Evolutionary conservation across 768 basidiomycete genomes (phyloP).

Genomic region (Candolleomyces aberdarensis): DNA sequence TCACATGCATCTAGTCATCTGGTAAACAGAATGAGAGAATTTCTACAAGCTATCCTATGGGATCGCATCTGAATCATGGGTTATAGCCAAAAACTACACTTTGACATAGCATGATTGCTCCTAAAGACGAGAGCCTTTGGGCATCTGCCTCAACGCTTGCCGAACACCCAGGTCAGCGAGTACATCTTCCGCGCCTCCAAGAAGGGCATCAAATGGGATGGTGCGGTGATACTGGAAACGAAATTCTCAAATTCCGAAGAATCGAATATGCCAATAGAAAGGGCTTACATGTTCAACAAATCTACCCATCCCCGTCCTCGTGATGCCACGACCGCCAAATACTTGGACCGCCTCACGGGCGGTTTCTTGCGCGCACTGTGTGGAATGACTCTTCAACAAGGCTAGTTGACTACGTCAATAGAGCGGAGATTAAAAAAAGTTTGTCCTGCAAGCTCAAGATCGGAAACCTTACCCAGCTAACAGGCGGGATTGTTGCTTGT

Average conservation of each 20-base stretch:
- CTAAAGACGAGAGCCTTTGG: slow-evolving; percentile 58
- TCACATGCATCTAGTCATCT: too few species aligned
- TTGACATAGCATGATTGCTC: neutral
- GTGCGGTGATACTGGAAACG: slow-evolving; percentile 56
- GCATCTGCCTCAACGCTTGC: slow-evolving; percentile 71
- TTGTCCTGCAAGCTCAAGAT: neutral
- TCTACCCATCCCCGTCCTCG: slow-evolving; percentile 77
- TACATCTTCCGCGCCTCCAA: slow-evolving; percentile 69
- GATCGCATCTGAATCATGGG: neutral
- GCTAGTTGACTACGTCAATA: slow-evolving; percentile 52
- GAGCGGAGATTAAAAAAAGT: neutral
- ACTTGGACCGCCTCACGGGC: slow-evolving; percentile 58
- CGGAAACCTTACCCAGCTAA: slow-evolving; percentile 59
- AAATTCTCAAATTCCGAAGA: neutral
- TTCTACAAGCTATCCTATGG: neutral
- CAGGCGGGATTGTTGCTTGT: slow-evolving; percentile 71
- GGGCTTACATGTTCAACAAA: slow-evolving; percentile 64
- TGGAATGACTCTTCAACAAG: slow-evolving; percentile 68
- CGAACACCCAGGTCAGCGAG: slow-evolving; percentile 73
- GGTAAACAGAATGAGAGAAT: too few species aligned
- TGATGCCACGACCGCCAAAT: slow-evolving; percentile 86
- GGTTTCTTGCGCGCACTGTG: slow-evolving; percentile 60
- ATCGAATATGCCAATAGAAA: neutral
- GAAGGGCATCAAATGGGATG: slow-evolving; percentile 63
- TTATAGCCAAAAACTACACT: neutral